phyloP scores from a whole-genome alignment of 2,329 filamentous ascomycete genomes.

The Fonsecaea multimorphosa region DNA sequence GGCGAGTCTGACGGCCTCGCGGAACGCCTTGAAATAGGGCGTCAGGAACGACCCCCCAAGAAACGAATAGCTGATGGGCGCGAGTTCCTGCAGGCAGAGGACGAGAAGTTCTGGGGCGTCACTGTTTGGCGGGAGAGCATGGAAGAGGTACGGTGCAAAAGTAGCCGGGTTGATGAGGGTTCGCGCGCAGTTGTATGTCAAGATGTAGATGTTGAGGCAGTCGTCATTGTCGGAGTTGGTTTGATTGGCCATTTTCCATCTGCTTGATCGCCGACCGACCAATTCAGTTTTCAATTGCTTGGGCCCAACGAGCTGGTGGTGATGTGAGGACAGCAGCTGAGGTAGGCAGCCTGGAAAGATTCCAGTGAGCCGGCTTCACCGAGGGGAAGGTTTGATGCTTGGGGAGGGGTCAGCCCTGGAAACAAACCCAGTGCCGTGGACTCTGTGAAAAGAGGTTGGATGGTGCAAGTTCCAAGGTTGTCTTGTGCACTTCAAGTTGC shows the following conservation, averaged over 20 bases:
- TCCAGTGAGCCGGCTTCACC: background rate
- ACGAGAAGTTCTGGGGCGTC: slow-evolving; percentile 71
- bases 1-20: slow-evolving; percentile 73
- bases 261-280: background rate
- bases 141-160: slow-evolving; percentile 74
- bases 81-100: slow-evolving; percentile 81
- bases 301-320: background rate
- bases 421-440: background rate
- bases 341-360: background rate
- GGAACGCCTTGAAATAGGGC: slow-evolving; percentile 76
- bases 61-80: slow-evolving; percentile 82
- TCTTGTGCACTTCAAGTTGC: background rate
- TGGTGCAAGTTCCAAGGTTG: background rate
- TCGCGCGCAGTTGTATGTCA: slow-evolving; percentile 90
- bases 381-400: background rate
- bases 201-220: slow-evolving; percentile 60
- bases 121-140: slow-evolving; percentile 55
- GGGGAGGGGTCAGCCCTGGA: background rate
- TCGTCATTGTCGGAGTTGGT: background rate
- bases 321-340: background rate
- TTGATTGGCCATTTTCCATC: background rate
- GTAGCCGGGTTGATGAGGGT: slow-evolving; percentile 69
- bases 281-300: background rate
- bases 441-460: background rate
- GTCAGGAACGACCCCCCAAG: slow-evolving; percentile 80